These are phyloP conservation scores for Ambrosia artemisiifolia DNA, from an alignment of 129 eudicot genomes.

Conservation along the genomic window DNA sequence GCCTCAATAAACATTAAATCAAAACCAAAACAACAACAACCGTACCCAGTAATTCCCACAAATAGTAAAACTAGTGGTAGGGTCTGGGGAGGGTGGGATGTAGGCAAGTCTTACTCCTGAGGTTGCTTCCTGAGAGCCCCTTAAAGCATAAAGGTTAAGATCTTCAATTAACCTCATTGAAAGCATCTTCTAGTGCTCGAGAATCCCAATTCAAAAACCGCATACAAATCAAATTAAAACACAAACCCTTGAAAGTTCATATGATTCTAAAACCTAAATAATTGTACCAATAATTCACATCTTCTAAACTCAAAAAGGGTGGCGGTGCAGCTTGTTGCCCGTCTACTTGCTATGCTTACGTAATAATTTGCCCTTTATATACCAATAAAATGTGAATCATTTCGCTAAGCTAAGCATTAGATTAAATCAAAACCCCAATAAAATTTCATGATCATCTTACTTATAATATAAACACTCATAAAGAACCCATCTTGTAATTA, in stretches of 20 bases:
- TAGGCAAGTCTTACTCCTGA: too few relatives aligned
- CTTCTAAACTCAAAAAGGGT: constrained; percentile 8
- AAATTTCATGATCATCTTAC: not conserved
- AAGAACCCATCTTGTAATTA: not conserved
- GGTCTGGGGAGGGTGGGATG: too few relatives aligned
- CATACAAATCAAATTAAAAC: not conserved
- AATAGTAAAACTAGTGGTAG: too few relatives aligned
- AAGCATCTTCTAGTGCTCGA: not conserved
- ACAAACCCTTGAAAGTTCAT: constrained; percentile 3
- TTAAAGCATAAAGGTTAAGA: not conserved
- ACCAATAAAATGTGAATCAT: too few relatives aligned
- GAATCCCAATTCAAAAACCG: constrained; percentile 5
- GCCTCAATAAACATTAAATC: not conserved
- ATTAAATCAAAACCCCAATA: not conserved
- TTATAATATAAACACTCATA: not conserved
- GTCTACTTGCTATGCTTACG: too few relatives aligned
- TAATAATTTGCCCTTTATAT: too few relatives aligned
- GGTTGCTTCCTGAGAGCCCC: not conserved
- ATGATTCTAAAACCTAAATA: constrained; percentile 1
- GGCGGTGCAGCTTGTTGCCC: too few relatives aligned
- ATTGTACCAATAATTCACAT: constrained; percentile 14
- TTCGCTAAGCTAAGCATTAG: not conserved
- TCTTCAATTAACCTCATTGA: constrained; percentile 9
- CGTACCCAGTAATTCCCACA: too few relatives aligned
- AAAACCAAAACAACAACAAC: not conserved